Percentiles rank a stretch among this genome's conserved stretches.
Conservation (phyloP, 768 basidiomycete genomes). For the Tulasnella sp. region DNA sequence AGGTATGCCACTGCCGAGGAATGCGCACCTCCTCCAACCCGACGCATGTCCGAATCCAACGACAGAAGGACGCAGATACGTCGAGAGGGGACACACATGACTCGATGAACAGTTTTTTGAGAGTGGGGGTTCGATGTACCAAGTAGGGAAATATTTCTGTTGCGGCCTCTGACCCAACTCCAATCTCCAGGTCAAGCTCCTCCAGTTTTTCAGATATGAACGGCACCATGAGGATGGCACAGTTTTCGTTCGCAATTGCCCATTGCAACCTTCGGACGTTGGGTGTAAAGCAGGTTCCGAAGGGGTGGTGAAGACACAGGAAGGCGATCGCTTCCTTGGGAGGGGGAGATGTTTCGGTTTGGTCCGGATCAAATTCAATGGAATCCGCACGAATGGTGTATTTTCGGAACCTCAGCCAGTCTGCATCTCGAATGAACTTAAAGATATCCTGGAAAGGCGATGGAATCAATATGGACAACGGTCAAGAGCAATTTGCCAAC, state of each 20-base stretch:
- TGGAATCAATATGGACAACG: neutral
- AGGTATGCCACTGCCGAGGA: neutral
- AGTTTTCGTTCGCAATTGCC: neutral
- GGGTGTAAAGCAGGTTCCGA: neutral
- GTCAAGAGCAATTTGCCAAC: neutral
- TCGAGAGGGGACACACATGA: neutral
- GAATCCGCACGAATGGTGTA: neutral
- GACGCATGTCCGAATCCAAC: neutral
- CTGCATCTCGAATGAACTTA: neutral
- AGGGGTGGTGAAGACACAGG: neutral
- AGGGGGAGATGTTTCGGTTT: neutral
- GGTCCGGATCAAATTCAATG: neutral
- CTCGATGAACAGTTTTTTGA: neutral
- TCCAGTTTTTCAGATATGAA: neutral
- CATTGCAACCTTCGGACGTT: neutral
- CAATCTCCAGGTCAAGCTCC: neutral
- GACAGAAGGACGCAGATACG: neutral
- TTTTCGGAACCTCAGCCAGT: neutral
- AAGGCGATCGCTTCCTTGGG: neutral
- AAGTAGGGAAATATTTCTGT: neutral
- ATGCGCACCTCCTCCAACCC: neutral
- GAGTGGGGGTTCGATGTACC: neutral
- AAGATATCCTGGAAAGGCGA: neutral
- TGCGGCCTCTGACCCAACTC: no score
- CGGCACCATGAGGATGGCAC: neutral